phyloP scores from a whole-genome alignment of 1,284 basidiomycete species.

The Kalmanozyma brasiliensis region DNA sequence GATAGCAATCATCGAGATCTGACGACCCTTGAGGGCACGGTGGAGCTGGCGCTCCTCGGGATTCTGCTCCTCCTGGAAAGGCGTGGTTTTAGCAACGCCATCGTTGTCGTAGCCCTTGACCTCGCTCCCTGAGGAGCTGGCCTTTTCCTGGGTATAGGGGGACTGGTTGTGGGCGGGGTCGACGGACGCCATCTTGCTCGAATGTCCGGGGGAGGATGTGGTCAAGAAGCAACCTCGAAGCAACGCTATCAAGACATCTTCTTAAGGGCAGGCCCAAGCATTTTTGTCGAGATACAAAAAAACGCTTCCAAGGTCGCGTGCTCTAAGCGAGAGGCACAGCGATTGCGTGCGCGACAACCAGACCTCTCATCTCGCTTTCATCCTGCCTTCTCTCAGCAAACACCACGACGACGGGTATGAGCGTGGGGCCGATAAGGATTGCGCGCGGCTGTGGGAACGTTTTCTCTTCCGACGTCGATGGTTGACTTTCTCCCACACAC shows the following conservation, averaged over 20 bases:
- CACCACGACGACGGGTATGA: too few relatives aligned
- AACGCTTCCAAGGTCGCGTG: not conserved
- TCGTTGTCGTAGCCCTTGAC: slow-evolving; percentile 34
- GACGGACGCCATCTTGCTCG: slow-evolving; percentile 7
- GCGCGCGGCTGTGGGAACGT: too few relatives aligned
- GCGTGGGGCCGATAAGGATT: too few relatives aligned
- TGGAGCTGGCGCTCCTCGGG: slow-evolving; percentile 53
- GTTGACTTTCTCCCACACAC: too few relatives aligned
- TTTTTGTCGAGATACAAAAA: not conserved
- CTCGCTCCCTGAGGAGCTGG: slow-evolving; percentile 16
- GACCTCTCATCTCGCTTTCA: too few relatives aligned
- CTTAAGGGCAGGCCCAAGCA: not conserved
- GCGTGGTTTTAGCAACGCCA: slow-evolving; percentile 12
- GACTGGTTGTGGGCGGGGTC: slow-evolving; percentile 13
- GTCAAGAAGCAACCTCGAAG: too few relatives aligned
- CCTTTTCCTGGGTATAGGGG: slow-evolving; percentile 29
- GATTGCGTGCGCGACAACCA: too few relatives aligned
- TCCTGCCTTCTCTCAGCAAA: too few relatives aligned
- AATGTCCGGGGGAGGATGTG: not conserved
- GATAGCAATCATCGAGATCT: slow-evolving; percentile 75
- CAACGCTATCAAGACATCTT: too few relatives aligned
- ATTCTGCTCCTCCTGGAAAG: slow-evolving; percentile 14
- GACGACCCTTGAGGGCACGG: slow-evolving; percentile 70
- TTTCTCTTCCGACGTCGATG: too few relatives aligned
- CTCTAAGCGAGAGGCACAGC: slow-evolving; percentile 1